Base-by-base conservation (phyloP, 2,329 filamentous ascomycete genomes). In the Phialophora macrospora region DNA sequence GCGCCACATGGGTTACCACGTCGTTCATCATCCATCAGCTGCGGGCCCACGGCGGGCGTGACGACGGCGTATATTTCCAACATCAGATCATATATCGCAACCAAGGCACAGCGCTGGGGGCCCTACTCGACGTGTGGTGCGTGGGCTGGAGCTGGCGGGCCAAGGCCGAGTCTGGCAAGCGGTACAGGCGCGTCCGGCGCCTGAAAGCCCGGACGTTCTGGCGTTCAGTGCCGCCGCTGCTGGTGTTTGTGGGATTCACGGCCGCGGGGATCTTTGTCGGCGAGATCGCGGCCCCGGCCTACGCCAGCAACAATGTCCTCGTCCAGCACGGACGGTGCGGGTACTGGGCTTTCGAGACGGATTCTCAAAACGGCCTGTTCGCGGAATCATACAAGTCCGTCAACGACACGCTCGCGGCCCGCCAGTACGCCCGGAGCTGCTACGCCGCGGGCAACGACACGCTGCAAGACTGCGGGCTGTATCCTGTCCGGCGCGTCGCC, bases 61-160 rank as follows among this genome's bases (percentile, higher is more conserved):
- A 60, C 20, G 57, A 60, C 22, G 57, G 57, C n/a, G n/a, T 60
- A 14, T 60, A 60, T 22, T 60, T 60, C 28, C 57, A 60, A 22
- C 57, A 60, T 12, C 57, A 60, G 48, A 30, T 30, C 22, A 28
- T 51, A 9, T 60, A 60, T n/a, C 41, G 57, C 8, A 60, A 60
- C 26, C 41, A 49, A 52, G 57, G 57, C 22, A 24, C 57, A 4
- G n/a, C 57, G 4, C 22, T 30, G 28, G 55, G 55, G 14, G 55
- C 55, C n/a, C 32, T 58, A 14, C 32, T 38, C 11, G 55, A 54
- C 24, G 1, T 54, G 6, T 54, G n/a, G n/a, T 0, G 49, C n/a
- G 49, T 54, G 14, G n/a, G 49, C 24, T 54, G 49, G 49, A 22
- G n/a, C 24, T 54, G 49, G 49, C 49, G 49, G n/a, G 14, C 49